A percentile compares a stretch with the other conserved stretches of the same genome.
Conservation (phyloP, 495 filamentous ascomycete species). For the Talaromyces borbonicus region DNA sequence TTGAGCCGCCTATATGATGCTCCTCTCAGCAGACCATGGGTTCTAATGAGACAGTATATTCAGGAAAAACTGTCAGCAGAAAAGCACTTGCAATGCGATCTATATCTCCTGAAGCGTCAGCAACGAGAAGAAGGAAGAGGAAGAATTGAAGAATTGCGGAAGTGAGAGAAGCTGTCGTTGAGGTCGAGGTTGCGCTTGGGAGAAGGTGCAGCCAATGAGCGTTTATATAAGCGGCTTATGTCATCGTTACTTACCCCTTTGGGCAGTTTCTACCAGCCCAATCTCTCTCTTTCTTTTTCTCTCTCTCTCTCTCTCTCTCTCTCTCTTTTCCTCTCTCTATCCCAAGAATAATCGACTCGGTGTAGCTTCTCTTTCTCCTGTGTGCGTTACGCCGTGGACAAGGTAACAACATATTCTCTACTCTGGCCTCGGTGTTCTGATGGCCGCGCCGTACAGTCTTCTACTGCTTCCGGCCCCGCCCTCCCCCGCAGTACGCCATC, state of each 20-base stretch:
- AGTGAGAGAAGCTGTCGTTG: too few species aligned
- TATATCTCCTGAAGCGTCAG: too few species aligned
- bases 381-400: too few species aligned
- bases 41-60: not conserved
- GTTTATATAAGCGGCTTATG: not conserved
- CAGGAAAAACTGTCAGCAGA: not conserved
- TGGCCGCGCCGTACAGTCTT: conserved; percentile 21
- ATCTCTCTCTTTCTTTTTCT: not conserved
- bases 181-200: too few species aligned
- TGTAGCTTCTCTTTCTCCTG: too few species aligned
- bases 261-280: too few species aligned
- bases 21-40: not conserved
- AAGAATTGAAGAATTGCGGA: too few species aligned
- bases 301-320: not conserved
- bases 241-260: not conserved
- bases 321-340: not conserved
- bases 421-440: too few species aligned
- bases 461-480: conserved; percentile 40
- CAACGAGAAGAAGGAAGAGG: too few species aligned
- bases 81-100: too few species aligned
- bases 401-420: too few species aligned
- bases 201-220: not conserved
- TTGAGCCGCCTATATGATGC: conserved; percentile 29
- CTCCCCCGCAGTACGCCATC: conserved; percentile 24
- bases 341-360: not conserved